A percentile compares a stretch with the other conserved stretches of the same genome.
Evolutionary conservation across 73 alveolate genomes (phyloP).

Genomic region (Tetrahymena thermophila): DNA sequence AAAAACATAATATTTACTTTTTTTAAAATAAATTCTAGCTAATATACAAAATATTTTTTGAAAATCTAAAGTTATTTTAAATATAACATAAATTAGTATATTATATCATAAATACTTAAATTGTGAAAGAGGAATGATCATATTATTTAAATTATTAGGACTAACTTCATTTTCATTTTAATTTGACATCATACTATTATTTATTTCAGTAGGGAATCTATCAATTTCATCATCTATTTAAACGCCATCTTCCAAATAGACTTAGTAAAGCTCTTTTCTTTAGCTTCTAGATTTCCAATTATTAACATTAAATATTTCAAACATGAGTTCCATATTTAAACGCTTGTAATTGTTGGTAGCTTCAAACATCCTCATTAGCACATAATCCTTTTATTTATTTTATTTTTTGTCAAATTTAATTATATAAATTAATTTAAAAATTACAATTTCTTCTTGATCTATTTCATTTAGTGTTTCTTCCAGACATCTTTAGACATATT

Average conservation of each 20-base stretch:
- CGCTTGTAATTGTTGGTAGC: neutral
- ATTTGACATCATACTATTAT: neutral
- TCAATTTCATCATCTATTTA: neutral
- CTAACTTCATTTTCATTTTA: neutral
- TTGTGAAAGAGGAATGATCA: neutral
- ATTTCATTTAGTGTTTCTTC: neutral
- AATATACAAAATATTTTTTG: neutral
- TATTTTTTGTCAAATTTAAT: neutral
- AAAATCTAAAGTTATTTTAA: neutral
- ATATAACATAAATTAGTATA: neutral
- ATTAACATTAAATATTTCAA: neutral
- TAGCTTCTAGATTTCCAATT: neutral
- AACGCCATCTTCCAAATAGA: neutral
- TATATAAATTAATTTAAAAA: neutral
- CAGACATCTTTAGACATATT: neutral
- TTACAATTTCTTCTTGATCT: neutral
- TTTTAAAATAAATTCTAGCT: neutral
- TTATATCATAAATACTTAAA: neutral
- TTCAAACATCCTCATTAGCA: neutral
- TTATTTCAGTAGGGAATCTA: neutral
- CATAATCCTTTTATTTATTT: neutral
- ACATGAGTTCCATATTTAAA: neutral
- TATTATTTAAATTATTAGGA: neutral
- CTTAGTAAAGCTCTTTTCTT: neutral
- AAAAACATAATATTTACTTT: no score